Evolutionary conservation across 306 rosid species (phyloP).

Genomic region (Citrullus colocynthis): DNA sequence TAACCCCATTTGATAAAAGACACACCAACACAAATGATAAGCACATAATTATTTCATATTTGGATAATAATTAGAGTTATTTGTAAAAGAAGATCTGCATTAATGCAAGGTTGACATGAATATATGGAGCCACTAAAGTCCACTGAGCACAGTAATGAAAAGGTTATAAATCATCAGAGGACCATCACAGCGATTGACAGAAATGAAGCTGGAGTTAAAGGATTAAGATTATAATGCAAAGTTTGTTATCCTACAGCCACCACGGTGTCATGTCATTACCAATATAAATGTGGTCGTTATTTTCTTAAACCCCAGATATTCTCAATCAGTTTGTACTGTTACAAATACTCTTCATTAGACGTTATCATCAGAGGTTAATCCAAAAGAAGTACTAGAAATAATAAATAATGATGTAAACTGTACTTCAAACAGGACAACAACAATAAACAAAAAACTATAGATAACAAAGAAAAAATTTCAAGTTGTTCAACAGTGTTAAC

Average conservation of each 20-base stretch:
- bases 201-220: not conserved
- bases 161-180: not conserved
- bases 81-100: not conserved
- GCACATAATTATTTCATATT: not conserved
- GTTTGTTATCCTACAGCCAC: not conserved
- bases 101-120: not conserved
- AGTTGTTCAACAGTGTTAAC: not conserved
- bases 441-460: not conserved
- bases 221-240: not conserved
- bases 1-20: not conserved
- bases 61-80: not conserved
- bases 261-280: not conserved
- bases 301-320: not conserved
- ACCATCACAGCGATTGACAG: not conserved
- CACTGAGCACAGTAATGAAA: not conserved
- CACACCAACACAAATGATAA: not conserved
- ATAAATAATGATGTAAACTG: not conserved
- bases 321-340: not conserved
- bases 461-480: not conserved
- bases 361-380: not conserved
- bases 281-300: not conserved
- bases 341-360: not conserved
- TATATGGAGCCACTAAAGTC: not conserved
- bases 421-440: not conserved
- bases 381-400: not conserved